Conservation (phyloP, 768 basidiomycete genomes). For the Sporobolomyces pararoseus region DNA sequence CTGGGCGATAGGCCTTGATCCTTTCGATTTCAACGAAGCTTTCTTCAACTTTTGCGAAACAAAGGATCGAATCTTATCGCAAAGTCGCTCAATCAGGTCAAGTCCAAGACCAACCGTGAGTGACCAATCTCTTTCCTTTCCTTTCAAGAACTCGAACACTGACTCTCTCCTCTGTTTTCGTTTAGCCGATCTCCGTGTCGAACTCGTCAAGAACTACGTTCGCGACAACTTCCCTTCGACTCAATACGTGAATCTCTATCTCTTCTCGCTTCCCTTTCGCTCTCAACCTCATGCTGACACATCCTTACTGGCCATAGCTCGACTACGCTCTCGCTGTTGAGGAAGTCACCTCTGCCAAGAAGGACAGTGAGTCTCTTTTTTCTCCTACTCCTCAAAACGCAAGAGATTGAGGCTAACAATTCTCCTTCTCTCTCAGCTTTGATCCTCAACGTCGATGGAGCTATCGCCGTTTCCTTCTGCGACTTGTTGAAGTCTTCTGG, state of each 20-base stretch:
- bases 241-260: slow-evolving; percentile 34
- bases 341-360: slow-evolving; percentile 95
- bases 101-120: slow-evolving; percentile 86
- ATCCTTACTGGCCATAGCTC: slow-evolving; percentile 12
- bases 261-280: slow-evolving; percentile 78
- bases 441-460: slow-evolving; percentile 72
- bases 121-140: not conserved
- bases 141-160: not conserved
- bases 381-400: not conserved
- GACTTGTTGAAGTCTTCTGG: slow-evolving; percentile 55
- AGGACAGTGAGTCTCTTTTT: slow-evolving; percentile 66
- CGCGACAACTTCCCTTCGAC: slow-evolving; percentile 93
- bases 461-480: slow-evolving; percentile 31
- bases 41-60: no score
- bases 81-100: no score
- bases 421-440: slow-evolving; percentile 54
- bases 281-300: slow-evolving; percentile 26
- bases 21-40: no score
- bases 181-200: slow-evolving; percentile 50
- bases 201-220: slow-evolving; percentile 78
- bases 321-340: slow-evolving; percentile 80
- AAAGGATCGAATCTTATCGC: no score
- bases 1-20: no score
- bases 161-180: not conserved
- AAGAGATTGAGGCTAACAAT: not conserved